phyloP scores from a whole-genome alignment of 768 basidiomycete species.

The Dioszegia crocea region DNA sequence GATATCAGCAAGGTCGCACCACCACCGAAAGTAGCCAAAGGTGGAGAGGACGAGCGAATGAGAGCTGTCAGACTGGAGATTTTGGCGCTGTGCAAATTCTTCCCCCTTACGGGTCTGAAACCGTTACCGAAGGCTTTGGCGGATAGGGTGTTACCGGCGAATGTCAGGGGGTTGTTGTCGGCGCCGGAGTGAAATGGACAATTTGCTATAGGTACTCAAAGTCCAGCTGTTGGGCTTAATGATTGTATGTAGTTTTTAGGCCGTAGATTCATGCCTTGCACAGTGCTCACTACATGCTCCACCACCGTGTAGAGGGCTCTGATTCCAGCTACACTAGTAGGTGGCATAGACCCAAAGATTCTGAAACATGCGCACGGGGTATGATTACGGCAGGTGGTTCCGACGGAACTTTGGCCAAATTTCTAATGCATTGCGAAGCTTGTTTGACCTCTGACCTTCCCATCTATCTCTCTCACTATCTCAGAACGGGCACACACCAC shows the following conservation, averaged over 20 bases:
- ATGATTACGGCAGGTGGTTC: not conserved
- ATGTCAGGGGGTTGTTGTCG: conserved; percentile 33
- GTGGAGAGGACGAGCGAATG: not conserved
- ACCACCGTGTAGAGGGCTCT: too few species aligned
- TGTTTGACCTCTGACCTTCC: not conserved
- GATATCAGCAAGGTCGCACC: too few species aligned
- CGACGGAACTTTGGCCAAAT: not conserved
- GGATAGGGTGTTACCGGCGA: conserved; percentile 30
- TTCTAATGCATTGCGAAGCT: not conserved
- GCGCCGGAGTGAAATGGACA: conserved; percentile 1
- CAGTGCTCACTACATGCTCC: too few species aligned
- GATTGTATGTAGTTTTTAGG: too few species aligned
- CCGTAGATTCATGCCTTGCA: too few species aligned
- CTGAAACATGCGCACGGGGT: not conserved
- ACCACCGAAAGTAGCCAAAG: too few species aligned
- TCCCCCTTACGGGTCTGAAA: conserved; percentile 36
- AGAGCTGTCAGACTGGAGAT: conserved; percentile 31
- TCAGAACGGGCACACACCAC: too few species aligned
- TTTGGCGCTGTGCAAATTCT: conserved; percentile 37
- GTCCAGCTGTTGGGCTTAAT: too few species aligned
- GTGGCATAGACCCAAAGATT: too few species aligned
- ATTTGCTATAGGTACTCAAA: too few species aligned
- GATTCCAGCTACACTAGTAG: too few species aligned
- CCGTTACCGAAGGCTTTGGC: conserved; percentile 34
- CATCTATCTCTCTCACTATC: not conserved